Percentiles rank a stretch among this genome's conserved stretches.
phyloP scores from a whole-genome alignment of 2,329 filamentous ascomycete genomes.

The Trichophyton rubrum region DNA sequence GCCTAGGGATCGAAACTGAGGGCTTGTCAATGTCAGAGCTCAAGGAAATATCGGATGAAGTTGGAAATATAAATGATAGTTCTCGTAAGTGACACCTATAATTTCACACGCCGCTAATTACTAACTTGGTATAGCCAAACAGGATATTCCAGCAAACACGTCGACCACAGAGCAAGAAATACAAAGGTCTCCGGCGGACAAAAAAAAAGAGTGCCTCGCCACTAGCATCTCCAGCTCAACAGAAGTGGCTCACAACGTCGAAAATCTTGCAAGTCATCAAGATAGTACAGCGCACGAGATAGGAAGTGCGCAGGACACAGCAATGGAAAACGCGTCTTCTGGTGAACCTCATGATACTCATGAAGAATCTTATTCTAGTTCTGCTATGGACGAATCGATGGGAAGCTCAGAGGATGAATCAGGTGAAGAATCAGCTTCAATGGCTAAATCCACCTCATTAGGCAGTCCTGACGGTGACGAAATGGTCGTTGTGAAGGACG shows the following conservation, averaged over 20 bases:
- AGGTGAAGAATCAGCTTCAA: background rate
- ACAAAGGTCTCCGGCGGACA: background rate
- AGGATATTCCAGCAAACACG: background rate
- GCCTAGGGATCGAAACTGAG: conserved; percentile 37
- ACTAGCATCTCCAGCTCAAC: background rate
- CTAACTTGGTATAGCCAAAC: background rate
- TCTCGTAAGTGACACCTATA: background rate
- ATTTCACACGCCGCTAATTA: background rate
- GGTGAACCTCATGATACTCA: conserved; percentile 7
- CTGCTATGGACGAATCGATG: conserved; percentile 30
- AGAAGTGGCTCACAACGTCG: background rate
- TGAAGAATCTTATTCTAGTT: conserved; percentile 19
- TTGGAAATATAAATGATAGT: background rate
- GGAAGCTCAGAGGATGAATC: conserved; percentile 14
- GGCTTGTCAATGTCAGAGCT: conserved; percentile 21
- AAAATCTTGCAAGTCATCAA: background rate
- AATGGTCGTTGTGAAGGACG: background rate
- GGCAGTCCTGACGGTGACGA: background rate
- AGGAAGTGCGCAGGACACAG: background rate
- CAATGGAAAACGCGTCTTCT: background rate
- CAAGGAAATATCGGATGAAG: background rate
- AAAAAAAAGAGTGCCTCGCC: background rate
- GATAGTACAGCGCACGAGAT: background rate
- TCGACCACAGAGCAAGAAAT: background rate
- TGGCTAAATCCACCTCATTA: background rate